Evolutionary conservation across 768 basidiomycete species (phyloP).

Genomic region (Stropharia rugosoannulata): DNA sequence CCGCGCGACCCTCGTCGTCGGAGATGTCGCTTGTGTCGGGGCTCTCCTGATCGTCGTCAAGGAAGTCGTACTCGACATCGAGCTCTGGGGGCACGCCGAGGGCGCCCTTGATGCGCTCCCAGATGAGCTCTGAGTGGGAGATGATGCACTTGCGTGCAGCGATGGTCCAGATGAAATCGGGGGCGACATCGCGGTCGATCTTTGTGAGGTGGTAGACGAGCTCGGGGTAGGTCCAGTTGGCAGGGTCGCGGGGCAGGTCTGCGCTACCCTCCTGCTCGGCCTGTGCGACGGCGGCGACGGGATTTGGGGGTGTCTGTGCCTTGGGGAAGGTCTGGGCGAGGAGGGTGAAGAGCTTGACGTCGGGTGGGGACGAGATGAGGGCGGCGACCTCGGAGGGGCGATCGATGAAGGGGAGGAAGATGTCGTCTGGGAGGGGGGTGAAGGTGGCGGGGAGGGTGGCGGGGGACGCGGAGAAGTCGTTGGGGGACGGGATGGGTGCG

Average conservation of each 20-base stretch:
- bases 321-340: slow-evolving; percentile 68
- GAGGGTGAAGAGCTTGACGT: slow-evolving; percentile 69
- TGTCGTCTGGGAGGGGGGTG: slow-evolving; percentile 71
- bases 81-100: slow-evolving; percentile 87
- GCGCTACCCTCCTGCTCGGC: slow-evolving; percentile 18
- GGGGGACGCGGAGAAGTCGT: slow-evolving; percentile 12
- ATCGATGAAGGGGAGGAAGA: slow-evolving; percentile 86
- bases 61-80: slow-evolving; percentile 54
- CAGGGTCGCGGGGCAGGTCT: slow-evolving; percentile 51
- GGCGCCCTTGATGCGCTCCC: slow-evolving; percentile 88
- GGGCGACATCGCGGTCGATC: slow-evolving; percentile 57
- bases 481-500: not conserved
- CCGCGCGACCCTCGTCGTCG: slow-evolving; percentile 39
- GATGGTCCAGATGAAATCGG: slow-evolving; percentile 74
- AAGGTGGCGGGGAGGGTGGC: slow-evolving; percentile 54
- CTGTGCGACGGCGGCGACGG: slow-evolving; percentile 19
- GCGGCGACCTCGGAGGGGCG: slow-evolving; percentile 72
- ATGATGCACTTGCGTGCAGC: slow-evolving; percentile 75
- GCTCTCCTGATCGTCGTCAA: slow-evolving; percentile 22
- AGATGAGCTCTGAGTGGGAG: slow-evolving; percentile 79
- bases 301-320: slow-evolving; percentile 8
- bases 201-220: slow-evolving; percentile 68
- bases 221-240: slow-evolving; percentile 70
- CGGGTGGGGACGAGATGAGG: slow-evolving; percentile 65
- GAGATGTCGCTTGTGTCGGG: slow-evolving; percentile 40